Base-by-base conservation (phyloP, 352 stramenopile genomes). In the Pythium guiyangense region DNA sequence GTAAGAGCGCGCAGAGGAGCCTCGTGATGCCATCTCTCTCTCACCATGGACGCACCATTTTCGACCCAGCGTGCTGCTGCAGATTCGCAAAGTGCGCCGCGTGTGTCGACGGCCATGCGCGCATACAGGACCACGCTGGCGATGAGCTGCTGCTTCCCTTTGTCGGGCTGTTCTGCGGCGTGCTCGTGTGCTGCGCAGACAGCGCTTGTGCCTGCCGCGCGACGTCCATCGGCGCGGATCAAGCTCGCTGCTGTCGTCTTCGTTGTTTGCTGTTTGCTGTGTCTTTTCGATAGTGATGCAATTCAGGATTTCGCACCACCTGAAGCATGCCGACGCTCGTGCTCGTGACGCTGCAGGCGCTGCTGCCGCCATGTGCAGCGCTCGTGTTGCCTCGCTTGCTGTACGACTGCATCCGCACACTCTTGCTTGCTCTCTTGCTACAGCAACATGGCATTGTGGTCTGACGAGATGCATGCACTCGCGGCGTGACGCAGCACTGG, bases 21-120 rank as follows among this genome's bases (percentile, higher is more conserved):
- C 27, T 39, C 57, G 9, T 50, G 40, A 22, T 12, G 35, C 47
- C 44, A 47, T 11, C 22, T 20, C 20, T 27, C 31, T 5, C 39
- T 2, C 39, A 45, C 3, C 15, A 45, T 14, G 18, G 6, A 45
- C 40, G 64, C 46, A 84, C 74, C 66, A 84, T 78, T 46, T 77
- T 81, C 26, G 60, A 49, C 42, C 64, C 59, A 43, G 67, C 50
- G 26, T 70, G 67, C 51, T 62, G 59, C 47, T 63, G 29, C 31
- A 79, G 40, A 44, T 58, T 64, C 5, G 74, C 67, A 47, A 84
- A 81, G 52, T 73, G 67, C 14, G 57, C 46, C 25, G 69, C 64
- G n/a, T 69, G 64, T 42, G 60, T 69, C 25, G 69, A 45, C 14
- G 39, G 39, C 39, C 39, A 45, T 15, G 39, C 39, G 18, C 39